Evolutionary conservation across 1,284 basidiomycete genomes (phyloP).

Genomic region (Ceratobasidium sp.): DNA sequence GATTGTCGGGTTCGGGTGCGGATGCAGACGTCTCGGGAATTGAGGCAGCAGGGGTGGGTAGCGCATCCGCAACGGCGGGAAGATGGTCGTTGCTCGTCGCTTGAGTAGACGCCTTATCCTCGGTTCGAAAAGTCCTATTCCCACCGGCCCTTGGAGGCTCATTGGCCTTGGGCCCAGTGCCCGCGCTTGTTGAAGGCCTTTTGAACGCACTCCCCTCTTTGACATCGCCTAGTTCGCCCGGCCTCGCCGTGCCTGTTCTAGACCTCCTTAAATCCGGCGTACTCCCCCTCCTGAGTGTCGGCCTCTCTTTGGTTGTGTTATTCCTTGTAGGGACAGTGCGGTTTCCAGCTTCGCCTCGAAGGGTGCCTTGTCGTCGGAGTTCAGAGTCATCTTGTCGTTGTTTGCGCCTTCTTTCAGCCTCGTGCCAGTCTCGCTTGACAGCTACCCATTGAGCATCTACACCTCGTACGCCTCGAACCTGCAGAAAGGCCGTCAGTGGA

Average conservation of each 20-base stretch:
- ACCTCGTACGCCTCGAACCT: constrained; percentile 40
- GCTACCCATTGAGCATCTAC: constrained; percentile 42
- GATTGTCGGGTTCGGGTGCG: not conserved
- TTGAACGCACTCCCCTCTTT: not conserved
- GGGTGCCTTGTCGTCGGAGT: constrained; percentile 43
- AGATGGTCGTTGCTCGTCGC: not conserved
- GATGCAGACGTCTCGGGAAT: not conserved
- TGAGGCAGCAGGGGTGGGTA: not conserved
- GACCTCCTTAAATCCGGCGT: constrained; percentile 38
- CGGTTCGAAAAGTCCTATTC: constrained; percentile 60
- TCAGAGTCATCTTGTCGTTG: constrained; percentile 21
- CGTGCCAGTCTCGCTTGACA: constrained; percentile 40
- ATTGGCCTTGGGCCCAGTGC: not conserved
- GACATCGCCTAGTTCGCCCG: constrained; percentile 22
- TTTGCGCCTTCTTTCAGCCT: constrained; percentile 36
- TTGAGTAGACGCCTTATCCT: not conserved
- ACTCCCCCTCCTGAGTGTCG: constrained; percentile 39
- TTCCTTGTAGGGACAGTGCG: too few species aligned
- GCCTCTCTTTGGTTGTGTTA: too few species aligned
- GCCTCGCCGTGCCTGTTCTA: constrained; percentile 38
- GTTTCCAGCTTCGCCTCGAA: not conserved
- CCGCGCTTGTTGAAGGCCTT: not conserved
- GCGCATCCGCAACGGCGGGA: not conserved
- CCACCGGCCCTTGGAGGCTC: constrained; percentile 70
- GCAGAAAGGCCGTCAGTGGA: constrained; percentile 46